Evolutionary conservation across 305 asterid species (phyloP).

Genomic region (Fraxinus latifolia): DNA sequence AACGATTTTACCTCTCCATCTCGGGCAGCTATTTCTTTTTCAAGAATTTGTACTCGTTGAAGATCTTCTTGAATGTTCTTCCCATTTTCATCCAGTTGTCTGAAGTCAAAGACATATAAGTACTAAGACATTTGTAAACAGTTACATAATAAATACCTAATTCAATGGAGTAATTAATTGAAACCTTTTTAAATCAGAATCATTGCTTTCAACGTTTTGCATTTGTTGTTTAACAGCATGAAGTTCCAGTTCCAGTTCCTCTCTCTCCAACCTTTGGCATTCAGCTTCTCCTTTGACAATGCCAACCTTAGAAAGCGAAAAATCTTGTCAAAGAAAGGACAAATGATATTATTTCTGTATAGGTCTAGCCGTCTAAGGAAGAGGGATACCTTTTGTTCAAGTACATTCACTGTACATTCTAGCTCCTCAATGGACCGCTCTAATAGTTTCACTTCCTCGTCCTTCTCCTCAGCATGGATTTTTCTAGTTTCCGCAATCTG

Average conservation of each 20-base stretch:
- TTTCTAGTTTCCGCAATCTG: slow-evolving; percentile 61
- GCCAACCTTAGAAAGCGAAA: slow-evolving; percentile 54
- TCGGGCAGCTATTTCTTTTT: slow-evolving; percentile 74
- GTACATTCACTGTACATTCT: slow-evolving; percentile 81
- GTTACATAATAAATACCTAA: not conserved
- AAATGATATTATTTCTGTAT: not conserved
- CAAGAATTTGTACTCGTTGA: slow-evolving; percentile 66
- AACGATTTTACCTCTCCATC: slow-evolving; percentile 62
- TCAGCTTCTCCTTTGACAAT: slow-evolving; percentile 93
- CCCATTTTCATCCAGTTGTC: slow-evolving; percentile 65
- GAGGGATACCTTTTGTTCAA: slow-evolving; percentile 76
- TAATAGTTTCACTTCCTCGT: slow-evolving; percentile 79
- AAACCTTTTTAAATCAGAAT: slow-evolving; percentile 70
- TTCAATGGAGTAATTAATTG: slow-evolving; percentile 10
- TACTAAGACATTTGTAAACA: slow-evolving; percentile 17
- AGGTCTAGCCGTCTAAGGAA: slow-evolving; percentile 5
- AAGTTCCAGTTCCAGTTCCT: slow-evolving; percentile 94
- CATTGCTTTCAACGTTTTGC: slow-evolving; percentile 54
- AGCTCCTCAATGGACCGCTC: slow-evolving; percentile 89
- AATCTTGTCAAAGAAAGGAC: slow-evolving; percentile 26
- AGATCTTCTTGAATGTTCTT: slow-evolving; percentile 55
- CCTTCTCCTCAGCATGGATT: slow-evolving; percentile 68
- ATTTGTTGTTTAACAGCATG: slow-evolving; percentile 70
- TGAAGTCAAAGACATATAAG: slow-evolving; percentile 31
- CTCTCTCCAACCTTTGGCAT: slow-evolving; percentile 80